These are phyloP conservation scores for Ogataea saltuana DNA, from an alignment of 805 yeast species.

Conservation along the genomic window DNA sequence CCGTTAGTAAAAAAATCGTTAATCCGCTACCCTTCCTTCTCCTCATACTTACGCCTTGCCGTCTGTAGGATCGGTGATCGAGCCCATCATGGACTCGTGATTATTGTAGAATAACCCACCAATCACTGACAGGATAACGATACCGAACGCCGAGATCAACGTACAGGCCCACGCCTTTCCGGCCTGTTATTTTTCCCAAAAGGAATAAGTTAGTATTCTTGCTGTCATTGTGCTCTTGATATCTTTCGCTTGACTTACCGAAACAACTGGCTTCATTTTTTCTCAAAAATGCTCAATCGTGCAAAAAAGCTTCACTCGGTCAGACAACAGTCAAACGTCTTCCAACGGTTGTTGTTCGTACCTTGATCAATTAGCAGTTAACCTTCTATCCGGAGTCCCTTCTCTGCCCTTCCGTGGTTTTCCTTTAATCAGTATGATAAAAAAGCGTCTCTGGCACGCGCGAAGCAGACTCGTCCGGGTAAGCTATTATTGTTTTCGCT, in stretches of 20 bases:
- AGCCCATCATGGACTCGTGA: conserved; percentile 92
- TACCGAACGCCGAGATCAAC: conserved; percentile 86
- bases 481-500: too few relatives aligned
- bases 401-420: too few relatives aligned
- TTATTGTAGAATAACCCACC: conserved; percentile 78
- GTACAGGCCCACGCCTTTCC: conserved; percentile 96
- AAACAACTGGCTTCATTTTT: conserved; percentile 36
- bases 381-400: too few relatives aligned
- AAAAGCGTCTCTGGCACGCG: not conserved
- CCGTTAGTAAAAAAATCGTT: conserved; percentile 8
- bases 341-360: too few relatives aligned
- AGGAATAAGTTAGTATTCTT: not conserved
- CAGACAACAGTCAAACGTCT: too few relatives aligned
- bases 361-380: too few relatives aligned
- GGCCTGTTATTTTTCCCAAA: conserved; percentile 41
- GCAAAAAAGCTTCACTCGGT: not conserved
- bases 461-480: not conserved
- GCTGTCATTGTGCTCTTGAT: not conserved
- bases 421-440: not conserved
- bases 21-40: not conserved
- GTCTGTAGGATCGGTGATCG: conserved; percentile 85
- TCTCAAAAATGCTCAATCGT: not conserved
- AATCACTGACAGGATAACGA: conserved; percentile 79
- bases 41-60: conserved; percentile 65
- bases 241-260: too few relatives aligned